phyloP scores from a whole-genome alignment of 2,329 filamentous ascomycete species.

The Drechslerella stenobrocha region DNA sequence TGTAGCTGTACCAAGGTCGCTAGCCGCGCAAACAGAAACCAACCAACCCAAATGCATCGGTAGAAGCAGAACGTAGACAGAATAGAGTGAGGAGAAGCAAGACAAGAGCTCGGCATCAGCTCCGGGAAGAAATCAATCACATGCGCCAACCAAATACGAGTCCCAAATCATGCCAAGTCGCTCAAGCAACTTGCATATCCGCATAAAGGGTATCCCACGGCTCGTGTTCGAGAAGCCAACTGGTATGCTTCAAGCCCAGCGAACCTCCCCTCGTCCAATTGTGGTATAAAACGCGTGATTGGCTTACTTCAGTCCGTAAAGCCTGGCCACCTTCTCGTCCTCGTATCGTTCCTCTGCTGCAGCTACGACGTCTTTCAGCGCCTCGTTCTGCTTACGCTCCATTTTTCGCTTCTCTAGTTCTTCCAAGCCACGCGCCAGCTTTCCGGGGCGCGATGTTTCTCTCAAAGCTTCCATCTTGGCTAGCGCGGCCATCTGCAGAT shows the following conservation, averaged over 20 bases:
- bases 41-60: constrained; percentile 16
- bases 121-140: constrained; percentile 37
- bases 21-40: constrained; percentile 19
- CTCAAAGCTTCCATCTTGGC: constrained; percentile 30
- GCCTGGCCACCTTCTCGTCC: constrained; percentile 44
- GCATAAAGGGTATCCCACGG: constrained; percentile 7
- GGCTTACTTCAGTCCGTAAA: constrained; percentile 47
- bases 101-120: constrained; percentile 38
- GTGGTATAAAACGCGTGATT: constrained; percentile 22
- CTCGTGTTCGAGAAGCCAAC: constrained; percentile 37
- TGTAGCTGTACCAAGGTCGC: constrained; percentile 24
- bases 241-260: constrained; percentile 36
- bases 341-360: constrained; percentile 46
- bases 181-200: constrained; percentile 4
- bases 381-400: constrained; percentile 41
- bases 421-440: constrained; percentile 40
- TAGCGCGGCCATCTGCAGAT: constrained; percentile 40
- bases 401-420: constrained; percentile 42
- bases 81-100: constrained; percentile 26
- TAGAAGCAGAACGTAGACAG: constrained; percentile 19
- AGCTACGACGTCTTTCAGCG: constrained; percentile 40
- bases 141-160: constrained; percentile 47
- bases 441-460: constrained; percentile 30
- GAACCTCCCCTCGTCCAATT: constrained; percentile 41
- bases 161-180: constrained; percentile 14